Evolutionary conservation across 495 filamentous ascomycete species (phyloP).

Genomic region (Tirmania nivea): DNA sequence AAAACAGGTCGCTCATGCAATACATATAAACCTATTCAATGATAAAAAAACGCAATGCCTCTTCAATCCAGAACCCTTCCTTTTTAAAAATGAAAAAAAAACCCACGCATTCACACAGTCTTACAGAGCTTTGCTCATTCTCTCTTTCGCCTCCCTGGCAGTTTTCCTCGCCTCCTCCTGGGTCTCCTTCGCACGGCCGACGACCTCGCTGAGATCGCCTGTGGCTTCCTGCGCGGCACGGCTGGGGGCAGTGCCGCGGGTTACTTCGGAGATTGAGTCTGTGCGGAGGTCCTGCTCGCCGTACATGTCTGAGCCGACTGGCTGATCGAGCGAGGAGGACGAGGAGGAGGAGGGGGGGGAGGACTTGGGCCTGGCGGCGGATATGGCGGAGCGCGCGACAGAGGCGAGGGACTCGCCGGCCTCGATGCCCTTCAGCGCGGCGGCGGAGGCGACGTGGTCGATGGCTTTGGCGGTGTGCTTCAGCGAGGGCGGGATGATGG

Average conservation of each 20-base stretch:
- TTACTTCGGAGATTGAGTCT: constrained; percentile 1
- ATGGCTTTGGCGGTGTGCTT: neutral
- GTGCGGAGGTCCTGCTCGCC: constrained; percentile 5
- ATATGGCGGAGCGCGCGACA: constrained; percentile 7
- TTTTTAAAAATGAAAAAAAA: too few relatives aligned
- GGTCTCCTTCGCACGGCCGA: too few relatives aligned
- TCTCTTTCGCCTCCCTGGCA: too few relatives aligned
- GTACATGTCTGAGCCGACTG: constrained; percentile 6
- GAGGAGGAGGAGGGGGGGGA: constrained; percentile 3
- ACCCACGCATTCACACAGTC: too few relatives aligned
- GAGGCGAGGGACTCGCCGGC: constrained; percentile 9
- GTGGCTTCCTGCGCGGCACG: too few relatives aligned
- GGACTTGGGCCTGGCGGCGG: constrained; percentile 3
- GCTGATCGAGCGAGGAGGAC: constrained; percentile 7
- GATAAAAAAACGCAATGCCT: too few relatives aligned
- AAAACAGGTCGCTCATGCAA: too few relatives aligned
- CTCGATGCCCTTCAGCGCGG: constrained; percentile 17
- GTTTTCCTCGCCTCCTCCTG: too few relatives aligned
- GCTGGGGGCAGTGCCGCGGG: neutral
- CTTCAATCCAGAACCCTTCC: too few relatives aligned
- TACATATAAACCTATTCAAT: too few relatives aligned
- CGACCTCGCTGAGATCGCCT: too few relatives aligned
- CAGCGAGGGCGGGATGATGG: neutral
- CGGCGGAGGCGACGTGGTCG: constrained; percentile 9
- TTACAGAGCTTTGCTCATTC: too few relatives aligned